Evolutionary conservation across 129 eudicot genomes (phyloP).

Genomic region (Lactuca sativa): DNA sequence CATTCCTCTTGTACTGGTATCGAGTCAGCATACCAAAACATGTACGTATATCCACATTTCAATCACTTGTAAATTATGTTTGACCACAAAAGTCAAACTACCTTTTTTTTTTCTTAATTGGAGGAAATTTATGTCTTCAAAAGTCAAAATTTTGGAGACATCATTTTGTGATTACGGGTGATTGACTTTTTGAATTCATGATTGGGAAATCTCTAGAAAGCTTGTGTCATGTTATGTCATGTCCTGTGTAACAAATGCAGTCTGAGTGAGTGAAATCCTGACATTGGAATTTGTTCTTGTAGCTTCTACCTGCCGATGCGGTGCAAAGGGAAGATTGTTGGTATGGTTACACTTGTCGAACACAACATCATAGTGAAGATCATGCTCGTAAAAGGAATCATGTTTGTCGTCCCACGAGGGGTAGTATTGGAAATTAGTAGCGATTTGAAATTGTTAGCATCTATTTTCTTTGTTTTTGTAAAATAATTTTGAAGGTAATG

Average conservation of each 20-base stretch:
- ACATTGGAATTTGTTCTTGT: conserved; percentile 17
- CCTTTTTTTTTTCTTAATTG: neutral
- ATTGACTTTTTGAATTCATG: neutral
- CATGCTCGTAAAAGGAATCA: conserved; percentile 94
- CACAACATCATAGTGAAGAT: conserved; percentile 75
- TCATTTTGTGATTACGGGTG: too few species aligned
- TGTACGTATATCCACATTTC: conserved; percentile 40
- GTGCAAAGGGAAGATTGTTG: conserved; percentile 76
- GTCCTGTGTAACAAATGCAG: neutral
- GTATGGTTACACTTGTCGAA: conserved; percentile 88
- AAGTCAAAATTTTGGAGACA: too few species aligned
- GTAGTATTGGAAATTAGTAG: conserved; percentile 37
- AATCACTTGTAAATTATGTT: conserved; percentile 10
- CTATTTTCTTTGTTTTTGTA: neutral
- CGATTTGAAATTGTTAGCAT: neutral
- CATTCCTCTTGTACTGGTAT: conserved; percentile 84
- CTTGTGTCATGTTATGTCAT: too few species aligned
- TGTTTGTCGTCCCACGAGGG: conserved; percentile 90
- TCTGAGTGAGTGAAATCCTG: conserved; percentile 4
- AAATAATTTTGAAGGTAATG: neutral
- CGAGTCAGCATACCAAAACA: conserved; percentile 68
- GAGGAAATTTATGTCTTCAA: too few species aligned
- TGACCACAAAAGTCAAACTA: conserved; percentile 21
- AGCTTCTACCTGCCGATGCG: conserved; percentile 66
- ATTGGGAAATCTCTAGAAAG: too few species aligned